These are phyloP conservation scores for Lasiosphaeria hispida DNA, from an alignment of 495 filamentous ascomycete species.

Conservation along the genomic window DNA sequence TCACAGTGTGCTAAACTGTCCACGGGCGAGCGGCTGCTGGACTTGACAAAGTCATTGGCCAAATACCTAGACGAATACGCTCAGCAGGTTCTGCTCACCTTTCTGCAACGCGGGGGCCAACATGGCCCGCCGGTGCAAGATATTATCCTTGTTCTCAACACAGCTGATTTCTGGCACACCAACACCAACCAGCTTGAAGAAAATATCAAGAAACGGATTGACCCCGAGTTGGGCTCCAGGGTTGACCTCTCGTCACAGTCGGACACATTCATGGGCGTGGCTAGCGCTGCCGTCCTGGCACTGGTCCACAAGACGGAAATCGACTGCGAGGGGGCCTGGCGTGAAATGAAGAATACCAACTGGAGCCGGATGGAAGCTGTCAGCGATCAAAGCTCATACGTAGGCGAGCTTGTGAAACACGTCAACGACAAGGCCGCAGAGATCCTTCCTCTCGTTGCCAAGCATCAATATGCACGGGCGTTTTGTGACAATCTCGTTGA, in stretches of 20 bases:
- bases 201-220: slow-evolving; percentile 87
- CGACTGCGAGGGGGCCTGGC: slow-evolving; percentile 81
- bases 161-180: slow-evolving; percentile 94
- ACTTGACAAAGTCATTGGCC: slow-evolving; percentile 78
- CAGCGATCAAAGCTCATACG: slow-evolving; percentile 93
- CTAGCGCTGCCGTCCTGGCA: slow-evolving; percentile 77
- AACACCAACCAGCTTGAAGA: slow-evolving; percentile 91
- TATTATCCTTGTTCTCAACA: slow-evolving; percentile 83
- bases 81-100: slow-evolving; percentile 82
- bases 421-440: slow-evolving; percentile 68
- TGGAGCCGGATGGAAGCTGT: slow-evolving; percentile 93
- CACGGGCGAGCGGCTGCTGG: slow-evolving; percentile 79
- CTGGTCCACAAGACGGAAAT: slow-evolving; percentile 81
- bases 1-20: slow-evolving; percentile 96
- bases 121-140: slow-evolving; percentile 69
- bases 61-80: slow-evolving; percentile 96
- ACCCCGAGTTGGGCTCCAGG: slow-evolving; percentile 66
- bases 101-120: slow-evolving; percentile 61
- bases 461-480: slow-evolving; percentile 89
- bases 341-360: slow-evolving; percentile 96
- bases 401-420: slow-evolving; percentile 71
- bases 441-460: slow-evolving; percentile 74
- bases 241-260: slow-evolving; percentile 90
- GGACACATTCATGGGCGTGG: slow-evolving; percentile 93
- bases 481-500: slow-evolving; percentile 96